phyloP scores from a whole-genome alignment of 805 yeast genomes.

The Ogataea pilisensis region DNA sequence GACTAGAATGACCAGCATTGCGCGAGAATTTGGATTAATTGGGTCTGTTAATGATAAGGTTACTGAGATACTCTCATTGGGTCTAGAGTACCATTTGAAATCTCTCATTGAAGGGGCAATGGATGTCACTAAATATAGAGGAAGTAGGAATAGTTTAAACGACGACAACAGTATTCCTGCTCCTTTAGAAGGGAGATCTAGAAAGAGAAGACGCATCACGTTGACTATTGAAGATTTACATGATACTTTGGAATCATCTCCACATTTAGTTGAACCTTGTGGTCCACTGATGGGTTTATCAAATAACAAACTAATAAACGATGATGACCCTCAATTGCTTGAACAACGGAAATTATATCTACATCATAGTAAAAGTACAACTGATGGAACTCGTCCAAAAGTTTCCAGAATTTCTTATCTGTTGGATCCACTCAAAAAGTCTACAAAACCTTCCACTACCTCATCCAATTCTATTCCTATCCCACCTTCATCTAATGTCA shows the following conservation, averaged over 20 bases:
- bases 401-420: slow-evolving; percentile 28
- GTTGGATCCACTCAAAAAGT: slow-evolving; percentile 13
- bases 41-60: slow-evolving; percentile 77
- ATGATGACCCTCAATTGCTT: slow-evolving; percentile 37
- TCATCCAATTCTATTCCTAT: background rate
- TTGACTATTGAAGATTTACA: slow-evolving; percentile 64
- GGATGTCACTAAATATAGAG: slow-evolving; percentile 64
- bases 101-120: slow-evolving; percentile 69
- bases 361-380: background rate
- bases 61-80: slow-evolving; percentile 73
- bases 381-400: slow-evolving; percentile 12
- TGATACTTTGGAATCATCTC: slow-evolving; percentile 60
- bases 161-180: slow-evolving; percentile 2
- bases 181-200: slow-evolving; percentile 2
- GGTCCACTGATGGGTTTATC: slow-evolving; percentile 55
- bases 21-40: slow-evolving; percentile 84
- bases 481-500: background rate
- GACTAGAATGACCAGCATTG: slow-evolving; percentile 70
- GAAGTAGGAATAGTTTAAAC: slow-evolving; percentile 36
- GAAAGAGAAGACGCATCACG: slow-evolving; percentile 30
- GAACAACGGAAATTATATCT: slow-evolving; percentile 11
- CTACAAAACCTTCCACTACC: background rate
- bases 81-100: slow-evolving; percentile 77
- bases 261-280: slow-evolving; percentile 64
- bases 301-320: slow-evolving; percentile 50